Evolutionary conservation across 768 basidiomycete species (phyloP).

Genomic region (Pisolithus orientalis): DNA sequence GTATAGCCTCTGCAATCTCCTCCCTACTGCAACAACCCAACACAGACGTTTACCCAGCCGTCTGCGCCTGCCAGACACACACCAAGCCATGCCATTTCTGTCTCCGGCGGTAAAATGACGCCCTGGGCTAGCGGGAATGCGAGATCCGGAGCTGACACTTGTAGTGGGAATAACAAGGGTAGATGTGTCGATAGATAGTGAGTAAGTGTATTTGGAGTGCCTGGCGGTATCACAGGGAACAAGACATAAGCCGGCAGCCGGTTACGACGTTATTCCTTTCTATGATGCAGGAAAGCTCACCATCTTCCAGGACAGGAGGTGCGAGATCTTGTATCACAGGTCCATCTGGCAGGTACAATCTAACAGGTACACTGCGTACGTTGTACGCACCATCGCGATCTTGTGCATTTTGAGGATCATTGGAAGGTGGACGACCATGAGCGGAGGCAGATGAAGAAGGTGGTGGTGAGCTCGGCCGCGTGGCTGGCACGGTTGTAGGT

Average conservation of each 20-base stretch:
- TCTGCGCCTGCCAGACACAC: conserved; percentile 89
- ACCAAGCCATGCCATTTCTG: conserved; percentile 93
- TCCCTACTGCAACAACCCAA: conserved; percentile 45
- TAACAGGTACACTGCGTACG: conserved; percentile 82
- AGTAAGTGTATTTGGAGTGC: conserved; percentile 64
- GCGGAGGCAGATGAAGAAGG: conserved; percentile 49
- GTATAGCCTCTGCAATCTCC: background rate
- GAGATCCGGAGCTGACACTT: conserved; percentile 39
- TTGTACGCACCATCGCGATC: conserved; percentile 84
- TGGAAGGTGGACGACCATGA: conserved; percentile 59
- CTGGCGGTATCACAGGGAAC: conserved; percentile 32
- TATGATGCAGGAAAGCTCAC: conserved; percentile 35
- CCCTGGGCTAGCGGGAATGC: conserved; percentile 85
- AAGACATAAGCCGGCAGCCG: background rate
- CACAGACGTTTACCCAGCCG: conserved; percentile 90
- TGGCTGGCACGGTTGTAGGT: conserved; percentile 60
- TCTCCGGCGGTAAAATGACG: conserved; percentile 70
- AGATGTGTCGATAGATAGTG: conserved; percentile 65
- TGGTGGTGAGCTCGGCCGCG: conserved; percentile 51
- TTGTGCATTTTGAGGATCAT: conserved; percentile 44
- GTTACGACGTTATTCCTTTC: background rate
- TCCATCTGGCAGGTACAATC: conserved; percentile 85
- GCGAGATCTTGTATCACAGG: conserved; percentile 89
- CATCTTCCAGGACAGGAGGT: conserved; percentile 71
- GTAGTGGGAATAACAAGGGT: conserved; percentile 70